A percentile compares a stretch with the other conserved stretches of the same genome.
Evolutionary conservation across 495 filamentous ascomycete species (phyloP).

Genomic region (Lepidopterella palustris): DNA sequence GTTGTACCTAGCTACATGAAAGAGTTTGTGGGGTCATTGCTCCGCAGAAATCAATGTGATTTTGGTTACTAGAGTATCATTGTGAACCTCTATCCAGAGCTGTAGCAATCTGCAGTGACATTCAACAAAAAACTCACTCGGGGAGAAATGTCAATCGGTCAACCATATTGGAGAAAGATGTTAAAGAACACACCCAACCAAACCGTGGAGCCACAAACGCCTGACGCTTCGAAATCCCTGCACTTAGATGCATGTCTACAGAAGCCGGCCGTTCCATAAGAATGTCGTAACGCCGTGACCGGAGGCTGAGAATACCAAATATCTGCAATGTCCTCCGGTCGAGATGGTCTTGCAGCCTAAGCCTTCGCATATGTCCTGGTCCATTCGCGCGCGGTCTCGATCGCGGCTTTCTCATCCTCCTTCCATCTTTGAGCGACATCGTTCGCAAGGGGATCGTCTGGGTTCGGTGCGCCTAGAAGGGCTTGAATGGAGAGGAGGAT

Average conservation of each 20-base stretch:
- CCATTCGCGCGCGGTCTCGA: constrained; percentile 84
- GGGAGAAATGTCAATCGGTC: neutral
- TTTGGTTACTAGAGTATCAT: no score
- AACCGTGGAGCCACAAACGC: neutral
- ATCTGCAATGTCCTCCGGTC: neutral
- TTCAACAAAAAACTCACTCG: neutral
- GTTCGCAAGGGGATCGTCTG: constrained; percentile 92
- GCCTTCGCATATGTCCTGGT: constrained; percentile 41
- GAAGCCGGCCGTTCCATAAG: neutral
- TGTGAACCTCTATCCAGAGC: no score
- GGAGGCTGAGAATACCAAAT: neutral
- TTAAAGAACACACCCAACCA: neutral
- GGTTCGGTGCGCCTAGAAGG: constrained; percentile 90
- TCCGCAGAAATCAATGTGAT: no score
- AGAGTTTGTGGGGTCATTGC: no score
- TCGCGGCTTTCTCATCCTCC: constrained; percentile 85
- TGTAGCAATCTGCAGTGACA: no score
- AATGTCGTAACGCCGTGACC: neutral
- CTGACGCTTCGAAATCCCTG: constrained; percentile 3
- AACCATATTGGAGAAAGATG: neutral
- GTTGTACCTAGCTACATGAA: no score
- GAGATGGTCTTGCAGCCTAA: neutral
- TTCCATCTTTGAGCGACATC: constrained; percentile 99
- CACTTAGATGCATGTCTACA: neutral
- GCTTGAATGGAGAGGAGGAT: constrained; percentile 97